Base-by-base conservation (phyloP, 108 stramenopile genomes). In the Mayamaea pseudoterrestris region DNA sequence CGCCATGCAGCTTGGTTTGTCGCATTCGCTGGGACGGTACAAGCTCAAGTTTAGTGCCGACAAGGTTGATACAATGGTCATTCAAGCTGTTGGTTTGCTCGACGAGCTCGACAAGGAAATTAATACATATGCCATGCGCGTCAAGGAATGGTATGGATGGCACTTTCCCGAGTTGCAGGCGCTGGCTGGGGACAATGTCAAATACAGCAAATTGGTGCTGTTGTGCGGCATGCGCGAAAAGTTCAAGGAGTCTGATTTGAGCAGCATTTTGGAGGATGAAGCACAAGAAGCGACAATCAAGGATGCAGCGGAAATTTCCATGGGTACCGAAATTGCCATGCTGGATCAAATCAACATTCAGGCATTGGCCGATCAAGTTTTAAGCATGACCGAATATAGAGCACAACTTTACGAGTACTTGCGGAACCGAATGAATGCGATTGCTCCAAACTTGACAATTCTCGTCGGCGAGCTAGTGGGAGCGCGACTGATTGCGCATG, bases 51-150 rank as follows among this genome's bases (percentile, higher is more conserved):
- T 99, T 57, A 92, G 89, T 22, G 92, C 97, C 6, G 99, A 98
- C 63, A 98, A 98, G 75, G 97, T 98, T 27, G 99, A 99, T 74
- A 98, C 95, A 27, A 99, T 99, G 99, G 94, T 99, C 52, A 84
- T 99, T 50, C 99, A 99, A 80, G 97, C 99, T n/a, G 93, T 99
- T 24, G 95, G 94, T 6, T 69, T 99, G 40, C 73, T 99, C 57
- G 99, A 99, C 68, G 97, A 99, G 57, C 72, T 99, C 26, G 99
- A 99, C 68, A 99, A 99, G 81, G 99, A 99, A 76, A 97, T 99
- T 69, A 99, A 99, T 65, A 98, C 95, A 5, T 99, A 98, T 65
- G 99, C 99, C 43, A 99, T 99, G 99, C 68, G 99, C 40, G 97
- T 98, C 14, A 89, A 92, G 65, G 99, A 99, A 74, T 99, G 99